Evolutionary conservation across 768 basidiomycete species (phyloP), one percentile per base, ranked within the genome.

Genomic region (Tricholoma sp.): DNA sequence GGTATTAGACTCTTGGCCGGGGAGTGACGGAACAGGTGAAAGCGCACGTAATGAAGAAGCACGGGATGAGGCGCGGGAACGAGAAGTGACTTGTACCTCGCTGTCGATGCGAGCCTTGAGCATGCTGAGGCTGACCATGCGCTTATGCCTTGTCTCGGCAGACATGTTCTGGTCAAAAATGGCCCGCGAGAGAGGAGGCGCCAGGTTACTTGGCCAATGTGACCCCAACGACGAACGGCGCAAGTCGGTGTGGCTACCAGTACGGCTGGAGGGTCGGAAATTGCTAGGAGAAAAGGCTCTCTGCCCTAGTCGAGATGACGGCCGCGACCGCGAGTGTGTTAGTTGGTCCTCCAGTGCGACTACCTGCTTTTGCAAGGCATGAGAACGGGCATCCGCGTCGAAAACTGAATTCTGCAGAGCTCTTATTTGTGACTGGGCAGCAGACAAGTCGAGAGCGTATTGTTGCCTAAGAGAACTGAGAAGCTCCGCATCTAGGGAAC

Each of bases 61-160:
- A 19, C 63, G 75, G 18, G 83, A 83, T 3, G 78, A 72, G 1
- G 82, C 76, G 31, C 74, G 75, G 35, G 74, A 71, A 14, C 32
- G 39, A 18, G 72, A 59, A 21, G 72, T 71, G 2, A 73, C 72
- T 14, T 79, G 83, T 18, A 79, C 73, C 70, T 94, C 92, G 67
- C 89, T 88, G 59, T 93, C 89, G 63, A 94, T 94, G 45, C 92
- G 84, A 19, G 90, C 91, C 66, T 92, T 93, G 52, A 95, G 82
- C 89, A 95, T 94, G 70, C 86, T 84, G 63, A 94, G 71, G 71
- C 89, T 91, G 63, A 91, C 84, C 63, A 84, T 82, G 55, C 91
- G 86, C 66, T 92, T 92, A 71, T 93, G 91, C 27, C 82, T 76
- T 34, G 88, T 86, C 69, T 91, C 88, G 0, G 88, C 80, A 6